Conservation (phyloP, 352 stramenopile species). For the Phytopythium kandeliae region DNA sequence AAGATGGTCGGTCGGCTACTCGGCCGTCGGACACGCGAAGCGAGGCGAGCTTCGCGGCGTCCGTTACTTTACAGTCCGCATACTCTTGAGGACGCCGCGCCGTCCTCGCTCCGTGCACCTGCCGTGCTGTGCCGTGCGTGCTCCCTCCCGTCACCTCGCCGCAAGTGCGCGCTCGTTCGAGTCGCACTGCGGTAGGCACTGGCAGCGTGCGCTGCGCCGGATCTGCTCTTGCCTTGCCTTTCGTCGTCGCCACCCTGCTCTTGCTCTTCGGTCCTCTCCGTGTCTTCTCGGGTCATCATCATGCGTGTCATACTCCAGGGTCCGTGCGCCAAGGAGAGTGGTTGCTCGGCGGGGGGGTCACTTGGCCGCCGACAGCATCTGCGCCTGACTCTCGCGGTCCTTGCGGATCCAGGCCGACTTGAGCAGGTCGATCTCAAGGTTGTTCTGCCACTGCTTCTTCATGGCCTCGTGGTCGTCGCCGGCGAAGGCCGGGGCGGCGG, state of each 20-base stretch:
- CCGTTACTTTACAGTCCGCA: background rate
- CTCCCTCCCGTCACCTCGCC: no score
- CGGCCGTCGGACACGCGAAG: background rate
- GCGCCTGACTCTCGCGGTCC: constrained; percentile 26
- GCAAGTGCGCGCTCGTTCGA: background rate
- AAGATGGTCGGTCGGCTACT: background rate
- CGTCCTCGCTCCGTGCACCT: background rate
- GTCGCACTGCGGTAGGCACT: background rate
- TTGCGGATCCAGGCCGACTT: constrained; percentile 60
- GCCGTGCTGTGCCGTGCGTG: no score
- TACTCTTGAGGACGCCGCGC: background rate
- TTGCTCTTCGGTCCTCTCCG: background rate
- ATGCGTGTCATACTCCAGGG: background rate
- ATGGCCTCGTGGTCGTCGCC: constrained; percentile 6
- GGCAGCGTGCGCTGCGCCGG: background rate
- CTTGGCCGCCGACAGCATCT: constrained; percentile 8
- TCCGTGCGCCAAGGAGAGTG: background rate
- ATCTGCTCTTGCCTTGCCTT: background rate
- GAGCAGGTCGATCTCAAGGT: constrained; percentile 59
- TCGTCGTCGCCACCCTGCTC: background rate
- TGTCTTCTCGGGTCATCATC: background rate
- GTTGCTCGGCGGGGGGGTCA: background rate
- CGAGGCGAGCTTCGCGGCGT: background rate
- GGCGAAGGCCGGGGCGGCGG: background rate
- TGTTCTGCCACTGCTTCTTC: constrained; percentile 54